These are phyloP conservation scores for Trametopsis cervina DNA, from an alignment of 768 basidiomycete genomes.

Conservation along the genomic window DNA sequence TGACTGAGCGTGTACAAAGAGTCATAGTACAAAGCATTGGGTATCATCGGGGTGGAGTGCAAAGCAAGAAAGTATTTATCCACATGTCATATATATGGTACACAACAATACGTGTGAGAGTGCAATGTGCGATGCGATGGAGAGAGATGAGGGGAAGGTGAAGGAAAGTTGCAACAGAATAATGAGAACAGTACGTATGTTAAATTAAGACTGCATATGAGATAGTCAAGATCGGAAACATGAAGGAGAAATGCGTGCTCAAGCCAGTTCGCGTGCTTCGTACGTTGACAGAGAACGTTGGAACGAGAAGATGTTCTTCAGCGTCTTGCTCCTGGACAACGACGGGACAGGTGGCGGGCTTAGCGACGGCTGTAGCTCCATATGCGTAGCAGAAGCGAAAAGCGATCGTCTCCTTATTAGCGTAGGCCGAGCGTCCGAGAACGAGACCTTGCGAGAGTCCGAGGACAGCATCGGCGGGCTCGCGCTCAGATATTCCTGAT, in stretches of 20 bases:
- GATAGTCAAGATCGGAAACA: not conserved
- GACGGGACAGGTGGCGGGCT: not conserved
- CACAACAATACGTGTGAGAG: too few relatives aligned
- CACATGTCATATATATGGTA: too few relatives aligned
- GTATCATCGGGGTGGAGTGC: too few relatives aligned
- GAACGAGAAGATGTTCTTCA: conserved; percentile 11
- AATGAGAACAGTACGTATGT: not conserved
- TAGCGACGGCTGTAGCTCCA: not conserved
- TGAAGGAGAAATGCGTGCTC: too few relatives aligned
- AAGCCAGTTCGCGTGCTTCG: too few relatives aligned
- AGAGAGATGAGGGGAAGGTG: too few relatives aligned
- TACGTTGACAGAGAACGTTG: conserved; percentile 4
- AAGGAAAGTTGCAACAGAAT: not conserved
- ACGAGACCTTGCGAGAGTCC: conserved; percentile 6
- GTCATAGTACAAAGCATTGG: too few relatives aligned
- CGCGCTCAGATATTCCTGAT: not conserved
- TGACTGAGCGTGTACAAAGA: too few relatives aligned
- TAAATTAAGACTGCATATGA: conserved; percentile 3
- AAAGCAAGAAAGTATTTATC: too few relatives aligned
- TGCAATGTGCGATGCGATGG: too few relatives aligned
- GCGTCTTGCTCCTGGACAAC: conserved; percentile 9
- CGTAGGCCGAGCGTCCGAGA: conserved; percentile 5
- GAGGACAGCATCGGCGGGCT: not conserved
- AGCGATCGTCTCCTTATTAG: conserved; percentile 7
- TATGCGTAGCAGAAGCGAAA: conserved; percentile 1